These are phyloP conservation scores for Candida sp. DNA, from an alignment of 1,139 yeast genomes.

Conservation along the genomic window DNA sequence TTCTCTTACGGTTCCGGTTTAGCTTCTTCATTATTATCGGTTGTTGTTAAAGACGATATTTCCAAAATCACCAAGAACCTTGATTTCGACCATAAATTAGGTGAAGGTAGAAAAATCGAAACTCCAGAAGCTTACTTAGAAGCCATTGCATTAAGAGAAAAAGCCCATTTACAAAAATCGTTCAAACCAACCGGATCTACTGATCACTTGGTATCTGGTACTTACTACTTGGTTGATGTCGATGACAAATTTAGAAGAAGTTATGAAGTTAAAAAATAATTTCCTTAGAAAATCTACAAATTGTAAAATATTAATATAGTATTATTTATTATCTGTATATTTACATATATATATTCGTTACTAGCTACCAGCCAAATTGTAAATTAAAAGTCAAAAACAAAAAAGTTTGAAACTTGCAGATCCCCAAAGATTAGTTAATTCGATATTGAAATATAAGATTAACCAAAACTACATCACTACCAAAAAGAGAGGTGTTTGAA, in stretches of 20 bases:
- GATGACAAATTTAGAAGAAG: constrained; percentile 89
- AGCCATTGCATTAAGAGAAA: constrained; percentile 84
- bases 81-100: constrained; percentile 66
- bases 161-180: constrained; percentile 77
- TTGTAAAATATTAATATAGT: neutral
- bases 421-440: too few species aligned
- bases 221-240: constrained; percentile 80
- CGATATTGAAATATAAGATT: too few species aligned
- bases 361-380: neutral
- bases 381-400: too few species aligned
- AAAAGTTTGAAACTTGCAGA: too few species aligned
- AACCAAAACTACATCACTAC: too few species aligned
- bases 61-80: constrained; percentile 61
- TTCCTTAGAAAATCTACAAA: too few species aligned
- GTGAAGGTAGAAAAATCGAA: constrained; percentile 57
- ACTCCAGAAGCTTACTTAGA: constrained; percentile 81
- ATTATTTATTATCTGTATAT: neutral
- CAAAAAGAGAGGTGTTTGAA: too few species aligned
- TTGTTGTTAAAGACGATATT: constrained; percentile 79
- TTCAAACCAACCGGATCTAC: constrained; percentile 77
- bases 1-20: constrained; percentile 99
- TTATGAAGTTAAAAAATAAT: constrained; percentile 60
- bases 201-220: constrained; percentile 68
- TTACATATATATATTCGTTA: neutral
- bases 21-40: constrained; percentile 86